These are phyloP conservation scores for Colletotrichum phormii DNA, from an alignment of 2,329 filamentous ascomycete genomes.

Conservation along the genomic window DNA sequence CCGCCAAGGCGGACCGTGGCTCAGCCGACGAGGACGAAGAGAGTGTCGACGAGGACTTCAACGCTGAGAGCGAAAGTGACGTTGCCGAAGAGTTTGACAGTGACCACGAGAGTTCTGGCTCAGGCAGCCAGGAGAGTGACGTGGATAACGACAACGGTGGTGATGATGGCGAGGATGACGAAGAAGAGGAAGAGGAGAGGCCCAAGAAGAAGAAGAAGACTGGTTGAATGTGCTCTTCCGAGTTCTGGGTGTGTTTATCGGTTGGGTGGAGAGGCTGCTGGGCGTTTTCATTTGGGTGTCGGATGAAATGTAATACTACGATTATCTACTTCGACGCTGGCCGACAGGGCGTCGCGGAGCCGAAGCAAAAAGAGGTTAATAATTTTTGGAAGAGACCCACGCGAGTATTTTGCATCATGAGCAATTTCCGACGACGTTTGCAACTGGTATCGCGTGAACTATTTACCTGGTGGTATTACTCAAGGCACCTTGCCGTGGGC, in stretches of 20 bases:
- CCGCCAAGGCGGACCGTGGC: conserved; percentile 79
- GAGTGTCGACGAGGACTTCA: conserved; percentile 95
- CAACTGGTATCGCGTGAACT: not conserved
- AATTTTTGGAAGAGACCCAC: conserved; percentile 10
- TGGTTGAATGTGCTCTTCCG: not conserved
- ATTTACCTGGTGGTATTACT: not conserved
- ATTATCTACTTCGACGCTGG: conserved; percentile 7
- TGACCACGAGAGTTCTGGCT: conserved; percentile 86
- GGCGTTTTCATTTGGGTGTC: conserved; percentile 19
- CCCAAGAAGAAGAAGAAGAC: conserved; percentile 65
- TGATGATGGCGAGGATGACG: conserved; percentile 55
- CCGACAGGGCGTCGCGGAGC: conserved; percentile 4
- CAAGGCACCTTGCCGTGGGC: not conserved
- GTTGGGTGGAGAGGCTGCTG: not conserved
- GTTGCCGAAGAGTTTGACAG: conserved; percentile 97
- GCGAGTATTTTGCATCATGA: conserved; percentile 10
- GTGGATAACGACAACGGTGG: conserved; percentile 64
- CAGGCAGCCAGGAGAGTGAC: conserved; percentile 70
- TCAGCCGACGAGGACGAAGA: conserved; percentile 97
- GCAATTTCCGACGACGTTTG: not conserved
- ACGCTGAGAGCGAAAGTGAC: conserved; percentile 90
- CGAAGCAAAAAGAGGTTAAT: conserved; percentile 21
- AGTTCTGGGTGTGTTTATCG: not conserved
- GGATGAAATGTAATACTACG: conserved; percentile 28
- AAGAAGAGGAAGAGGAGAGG: conserved; percentile 62